These are phyloP conservation scores for Friedmanniomyces simplex DNA, from an alignment of 495 filamentous ascomycete species.

Conservation along the genomic window DNA sequence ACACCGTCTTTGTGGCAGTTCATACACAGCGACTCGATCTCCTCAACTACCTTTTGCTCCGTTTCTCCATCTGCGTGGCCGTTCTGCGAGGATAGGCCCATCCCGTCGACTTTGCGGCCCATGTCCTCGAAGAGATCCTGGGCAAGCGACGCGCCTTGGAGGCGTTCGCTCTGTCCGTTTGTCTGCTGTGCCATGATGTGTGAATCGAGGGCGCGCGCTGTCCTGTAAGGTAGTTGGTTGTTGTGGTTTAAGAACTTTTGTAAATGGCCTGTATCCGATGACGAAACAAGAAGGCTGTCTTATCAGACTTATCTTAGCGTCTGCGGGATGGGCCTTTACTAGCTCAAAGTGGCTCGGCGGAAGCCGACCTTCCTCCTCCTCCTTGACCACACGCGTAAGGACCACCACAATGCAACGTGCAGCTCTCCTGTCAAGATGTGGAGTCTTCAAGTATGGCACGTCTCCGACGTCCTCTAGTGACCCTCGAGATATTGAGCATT, in stretches of 20 bases:
- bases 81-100: conserved; percentile 15
- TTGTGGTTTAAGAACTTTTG: too few relatives aligned
- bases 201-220: conserved; percentile 7
- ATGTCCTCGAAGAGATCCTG: conserved; percentile 41
- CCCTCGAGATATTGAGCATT: too few relatives aligned
- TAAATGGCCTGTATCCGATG: background rate
- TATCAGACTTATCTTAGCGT: background rate
- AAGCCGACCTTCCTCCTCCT: too few relatives aligned
- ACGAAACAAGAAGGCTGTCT: background rate
- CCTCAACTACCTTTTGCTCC: conserved; percentile 53
- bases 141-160: conserved; percentile 21
- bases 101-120: conserved; percentile 34
- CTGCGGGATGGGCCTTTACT: too few relatives aligned
- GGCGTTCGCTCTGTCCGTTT: conserved; percentile 11
- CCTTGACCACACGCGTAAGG: too few relatives aligned
- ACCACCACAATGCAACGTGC: too few relatives aligned
- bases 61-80: conserved; percentile 23
- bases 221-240: too few relatives aligned
- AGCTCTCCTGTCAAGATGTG: too few relatives aligned
- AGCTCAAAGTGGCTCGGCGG: too few relatives aligned
- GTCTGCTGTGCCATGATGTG: conserved; percentile 17
- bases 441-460: too few relatives aligned
- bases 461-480: too few relatives aligned
- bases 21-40: conserved; percentile 69
- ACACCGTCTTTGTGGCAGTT: conserved; percentile 79